phyloP scores from a whole-genome alignment of 257 asterid species.

The Capsicum chinense region DNA sequence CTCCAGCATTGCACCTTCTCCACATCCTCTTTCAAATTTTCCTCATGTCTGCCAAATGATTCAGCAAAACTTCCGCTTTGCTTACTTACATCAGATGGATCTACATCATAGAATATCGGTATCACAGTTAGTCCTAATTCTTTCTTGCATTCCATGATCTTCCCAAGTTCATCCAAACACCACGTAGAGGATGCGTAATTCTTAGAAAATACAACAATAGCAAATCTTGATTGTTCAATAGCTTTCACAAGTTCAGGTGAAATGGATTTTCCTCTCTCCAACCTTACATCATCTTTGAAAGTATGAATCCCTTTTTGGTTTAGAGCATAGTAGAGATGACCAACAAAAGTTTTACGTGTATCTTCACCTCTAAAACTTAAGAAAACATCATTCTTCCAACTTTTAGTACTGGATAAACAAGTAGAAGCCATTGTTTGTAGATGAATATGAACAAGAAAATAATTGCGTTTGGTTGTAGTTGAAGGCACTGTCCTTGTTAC shows the following conservation, averaged over 20 bases:
- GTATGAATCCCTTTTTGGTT: constrained; percentile 28
- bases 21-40: constrained; percentile 9
- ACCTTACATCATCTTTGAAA: constrained; percentile 25
- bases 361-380: constrained; percentile 34
- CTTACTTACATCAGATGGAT: constrained; percentile 3
- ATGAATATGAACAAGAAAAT: not conserved
- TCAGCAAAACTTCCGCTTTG: constrained; percentile 26
- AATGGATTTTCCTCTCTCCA: constrained; percentile 26
- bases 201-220: constrained; percentile 21
- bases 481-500: not conserved
- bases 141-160: constrained; percentile 5
- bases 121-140: not conserved
- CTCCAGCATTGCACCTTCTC: constrained; percentile 22
- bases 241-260: constrained; percentile 28
- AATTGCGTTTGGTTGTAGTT: constrained; percentile 7
- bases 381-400: constrained; percentile 30
- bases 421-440: constrained; percentile 25
- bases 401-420: not conserved
- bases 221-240: constrained; percentile 28
- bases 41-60: constrained; percentile 20
- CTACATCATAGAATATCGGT: constrained; percentile 21
- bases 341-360: constrained; percentile 27
- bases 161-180: constrained; percentile 25
- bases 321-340: constrained; percentile 25
- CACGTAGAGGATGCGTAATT: constrained; percentile 26